Evolutionary conservation across 1,284 basidiomycete genomes (phyloP).

Genomic region (Omphalotus olearius): DNA sequence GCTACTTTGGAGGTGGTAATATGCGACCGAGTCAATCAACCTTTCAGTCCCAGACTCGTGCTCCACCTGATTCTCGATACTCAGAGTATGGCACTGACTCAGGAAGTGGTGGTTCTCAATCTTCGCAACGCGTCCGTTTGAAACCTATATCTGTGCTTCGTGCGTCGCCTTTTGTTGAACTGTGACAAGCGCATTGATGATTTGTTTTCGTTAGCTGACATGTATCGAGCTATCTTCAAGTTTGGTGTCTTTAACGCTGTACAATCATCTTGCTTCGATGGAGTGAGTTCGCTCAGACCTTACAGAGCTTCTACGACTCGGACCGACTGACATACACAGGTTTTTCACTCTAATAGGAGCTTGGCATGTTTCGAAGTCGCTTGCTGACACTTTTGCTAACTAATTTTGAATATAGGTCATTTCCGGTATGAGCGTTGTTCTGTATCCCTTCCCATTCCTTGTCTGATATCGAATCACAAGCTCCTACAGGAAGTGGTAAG

Average conservation of each 20-base stretch:
- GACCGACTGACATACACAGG: slow-evolving; percentile 37
- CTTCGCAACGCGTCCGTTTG: slow-evolving; percentile 44
- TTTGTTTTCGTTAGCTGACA: slow-evolving; percentile 59
- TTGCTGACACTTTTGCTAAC: neutral
- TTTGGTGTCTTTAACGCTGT: slow-evolving; percentile 89
- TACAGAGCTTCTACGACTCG: neutral
- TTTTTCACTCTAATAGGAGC: slow-evolving; percentile 69
- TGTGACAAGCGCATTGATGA: neutral
- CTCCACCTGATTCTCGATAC: too few species aligned
- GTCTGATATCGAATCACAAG: slow-evolving; percentile 32
- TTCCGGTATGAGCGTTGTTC: neutral
- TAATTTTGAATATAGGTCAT: slow-evolving; percentile 44
- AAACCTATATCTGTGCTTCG: slow-evolving; percentile 69
- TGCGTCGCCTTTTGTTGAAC: slow-evolving; percentile 30
- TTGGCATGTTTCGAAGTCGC: slow-evolving; percentile 46
- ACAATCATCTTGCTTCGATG: slow-evolving; percentile 79
- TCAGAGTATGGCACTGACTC: too few species aligned
- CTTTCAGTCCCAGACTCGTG: too few species aligned
- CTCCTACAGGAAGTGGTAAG: slow-evolving; percentile 92
- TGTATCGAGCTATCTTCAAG: slow-evolving; percentile 77
- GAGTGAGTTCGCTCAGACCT: slow-evolving; percentile 38
- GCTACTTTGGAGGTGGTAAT: too few species aligned
- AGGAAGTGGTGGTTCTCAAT: too few species aligned
- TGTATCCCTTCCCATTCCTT: slow-evolving; percentile 1
- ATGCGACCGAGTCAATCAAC: too few species aligned